phyloP scores from a whole-genome alignment of 495 filamentous ascomycete genomes.

The Aspergillus funiculosus region DNA sequence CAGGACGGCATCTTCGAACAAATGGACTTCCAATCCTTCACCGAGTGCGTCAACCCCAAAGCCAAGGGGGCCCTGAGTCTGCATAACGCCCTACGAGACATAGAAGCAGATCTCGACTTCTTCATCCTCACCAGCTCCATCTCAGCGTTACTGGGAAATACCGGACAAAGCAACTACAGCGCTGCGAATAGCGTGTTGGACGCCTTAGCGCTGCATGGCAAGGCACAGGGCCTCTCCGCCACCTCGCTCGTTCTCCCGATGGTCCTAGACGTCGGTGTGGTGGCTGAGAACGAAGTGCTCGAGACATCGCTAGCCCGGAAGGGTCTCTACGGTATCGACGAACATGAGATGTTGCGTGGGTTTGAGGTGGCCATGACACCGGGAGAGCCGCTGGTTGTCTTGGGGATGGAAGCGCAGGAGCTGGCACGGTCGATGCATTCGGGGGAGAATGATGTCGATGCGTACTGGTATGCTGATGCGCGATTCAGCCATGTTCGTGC shows the following conservation, averaged over 20 bases:
- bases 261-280: neutral
- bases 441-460: no score
- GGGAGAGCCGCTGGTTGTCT: no score
- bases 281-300: neutral
- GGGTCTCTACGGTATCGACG: neutral
- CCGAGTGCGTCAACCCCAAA: conserved; percentile 33
- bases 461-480: no score
- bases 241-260: neutral
- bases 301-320: neutral
- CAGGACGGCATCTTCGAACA: conserved; percentile 8
- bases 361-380: no score
- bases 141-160: conserved; percentile 27
- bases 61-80: conserved; percentile 49
- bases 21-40: conserved; percentile 39
- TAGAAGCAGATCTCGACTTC: conserved; percentile 40
- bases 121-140: conserved; percentile 42
- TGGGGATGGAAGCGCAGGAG: no score
- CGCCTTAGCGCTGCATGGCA: conserved; percentile 30
- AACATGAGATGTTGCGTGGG: neutral
- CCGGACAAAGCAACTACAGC: conserved; percentile 32
- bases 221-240: conserved; percentile 22
- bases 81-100: conserved; percentile 38
- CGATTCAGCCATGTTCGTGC: no score
- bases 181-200: conserved; percentile 37
- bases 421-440: no score